Evolutionary conservation across 2,329 filamentous ascomycete species (phyloP), one percentile per base, ranked within the genome.

Genomic region (Stagonosporopsis tanaceti): DNA sequence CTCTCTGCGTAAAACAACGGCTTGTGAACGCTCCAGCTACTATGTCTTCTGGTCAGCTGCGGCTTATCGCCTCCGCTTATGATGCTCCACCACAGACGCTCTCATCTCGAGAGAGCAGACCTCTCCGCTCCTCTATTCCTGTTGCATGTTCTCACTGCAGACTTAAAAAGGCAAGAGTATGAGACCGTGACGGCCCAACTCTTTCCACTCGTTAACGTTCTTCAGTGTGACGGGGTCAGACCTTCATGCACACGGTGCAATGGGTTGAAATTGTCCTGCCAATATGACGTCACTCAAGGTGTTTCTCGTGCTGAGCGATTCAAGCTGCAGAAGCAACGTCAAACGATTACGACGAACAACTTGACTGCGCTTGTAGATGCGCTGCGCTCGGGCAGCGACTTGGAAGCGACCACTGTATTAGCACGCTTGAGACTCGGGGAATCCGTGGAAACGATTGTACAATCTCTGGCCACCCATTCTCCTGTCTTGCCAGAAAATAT

Each of bases 401-500:
- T 39, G 17, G 46, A 30, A n/a, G 46, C 46, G 7, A 20, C 46
- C 12, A 48, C 25, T 11, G 17, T 48, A 9, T 25, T 48, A 25
- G 46, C 46, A 39, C 46, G 46, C 24, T 48, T 48, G 35, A 25
- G 46, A 35, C 46, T 39, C 15, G 35, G 46, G 15, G 46, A 48
- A n/a, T 22, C 22, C 28, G 34, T 48, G 34, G 34, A 28, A 11
- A 30, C 28, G 4, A 22, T 48, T 15, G 8, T 48, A 27, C 34
- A 22, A 48, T 15, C 14, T 27, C 25, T 30, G 5, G 12, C 2
- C 7, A 27, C 22, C 11, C 14, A 12, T 15, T 3, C 14, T 25
- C 5, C 22, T 14, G 8, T 8, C 6, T 27, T 15, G 39, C 12
- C 8, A 27, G 39, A 27, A 15, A 15, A 9, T 24, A 4, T 14